Conservation (phyloP, 352 stramenopile genomes). For the Globisporangium yorkense region DNA sequence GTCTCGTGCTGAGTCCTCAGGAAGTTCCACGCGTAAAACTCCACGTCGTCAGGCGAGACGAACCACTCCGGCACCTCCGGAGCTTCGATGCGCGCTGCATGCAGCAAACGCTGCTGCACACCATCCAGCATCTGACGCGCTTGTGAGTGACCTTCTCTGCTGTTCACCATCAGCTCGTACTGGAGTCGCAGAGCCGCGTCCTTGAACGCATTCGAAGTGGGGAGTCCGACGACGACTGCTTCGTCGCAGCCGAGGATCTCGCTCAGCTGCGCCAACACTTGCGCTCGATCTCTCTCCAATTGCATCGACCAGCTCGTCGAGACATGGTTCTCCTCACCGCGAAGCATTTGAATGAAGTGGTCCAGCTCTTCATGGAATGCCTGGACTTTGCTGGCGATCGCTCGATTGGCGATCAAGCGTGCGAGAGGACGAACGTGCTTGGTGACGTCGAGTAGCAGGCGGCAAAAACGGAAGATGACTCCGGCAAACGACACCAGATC, state of each 20-base stretch:
- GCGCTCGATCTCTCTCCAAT: background rate
- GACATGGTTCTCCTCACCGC: background rate
- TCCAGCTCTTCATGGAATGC: background rate
- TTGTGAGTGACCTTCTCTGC: background rate
- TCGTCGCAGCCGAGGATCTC: background rate
- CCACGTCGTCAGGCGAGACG: background rate
- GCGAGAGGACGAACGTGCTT: background rate
- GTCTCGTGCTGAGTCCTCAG: too few species aligned
- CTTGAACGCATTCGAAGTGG: background rate
- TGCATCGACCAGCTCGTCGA: background rate
- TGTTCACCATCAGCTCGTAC: too few species aligned
- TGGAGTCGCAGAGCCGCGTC: too few species aligned
- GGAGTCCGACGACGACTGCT: background rate
- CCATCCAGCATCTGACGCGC: background rate
- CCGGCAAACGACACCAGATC: background rate
- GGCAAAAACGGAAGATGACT: slow-evolving; percentile 3
- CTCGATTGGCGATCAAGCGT: background rate
- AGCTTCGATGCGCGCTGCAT: background rate
- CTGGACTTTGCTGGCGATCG: background rate
- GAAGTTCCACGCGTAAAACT: slow-evolving; percentile 5
- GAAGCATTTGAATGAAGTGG: background rate
- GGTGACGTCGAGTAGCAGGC: slow-evolving; percentile 2
- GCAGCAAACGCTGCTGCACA: background rate
- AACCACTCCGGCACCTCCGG: slow-evolving; percentile 6
- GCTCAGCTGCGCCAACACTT: background rate